Base-by-base conservation (phyloP, 805 yeast genomes). In the Saccharomycopsis fodiens region DNA sequence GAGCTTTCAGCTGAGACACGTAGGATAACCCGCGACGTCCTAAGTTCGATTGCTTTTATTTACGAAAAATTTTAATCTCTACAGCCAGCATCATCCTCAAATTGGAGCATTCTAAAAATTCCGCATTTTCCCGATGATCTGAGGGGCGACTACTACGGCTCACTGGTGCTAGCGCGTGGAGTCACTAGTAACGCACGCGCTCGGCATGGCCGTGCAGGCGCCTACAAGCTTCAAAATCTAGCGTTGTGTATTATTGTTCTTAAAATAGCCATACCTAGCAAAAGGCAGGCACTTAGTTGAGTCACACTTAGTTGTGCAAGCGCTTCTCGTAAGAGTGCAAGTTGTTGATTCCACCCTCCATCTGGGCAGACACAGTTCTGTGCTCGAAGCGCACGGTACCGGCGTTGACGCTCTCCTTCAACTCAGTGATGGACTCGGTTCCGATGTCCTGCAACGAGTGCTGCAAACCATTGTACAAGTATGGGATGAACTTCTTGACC, bases 391-490 rank as follows among this genome's bases (percentile, higher is more conserved):
- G 82, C 53, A 88, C 82, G 27, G 68, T 70, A 56, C 95, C 95
- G 46, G 58, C 53, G 58, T 70, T 72, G 51, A 85, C 91, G 39
- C 72, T 66, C 49, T 67, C 67, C 62, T 82, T 82, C 66, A 93
- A 77, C 35, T 68, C 79, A 15, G 56, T 62, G 55, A 85, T 63
- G 39, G 93, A 80, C 58, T 63, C 59, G 54, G 83, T 84, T 69
- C 98, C 98, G 66, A 93, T 87, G 66, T 93, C 98, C 76, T 93
- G 98, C 67, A 94, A 85, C 63, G 98, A 91, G 68, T 93, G 98
- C 76, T 93, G 97, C 63, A 93, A 76, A 68, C 98, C 98, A 58
- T 84, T 82, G 78, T 73, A 84, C 66, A 93, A 72, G 74, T 93
- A 93, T 56, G 98, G 98, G 55, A 93, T 70, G 63, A 88, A 93